Percentiles rank a stretch among this genome's conserved stretches.
Conservation (phyloP, 1,284 basidiomycete genomes). For the Pseudomicrostroma phylloplanum region DNA sequence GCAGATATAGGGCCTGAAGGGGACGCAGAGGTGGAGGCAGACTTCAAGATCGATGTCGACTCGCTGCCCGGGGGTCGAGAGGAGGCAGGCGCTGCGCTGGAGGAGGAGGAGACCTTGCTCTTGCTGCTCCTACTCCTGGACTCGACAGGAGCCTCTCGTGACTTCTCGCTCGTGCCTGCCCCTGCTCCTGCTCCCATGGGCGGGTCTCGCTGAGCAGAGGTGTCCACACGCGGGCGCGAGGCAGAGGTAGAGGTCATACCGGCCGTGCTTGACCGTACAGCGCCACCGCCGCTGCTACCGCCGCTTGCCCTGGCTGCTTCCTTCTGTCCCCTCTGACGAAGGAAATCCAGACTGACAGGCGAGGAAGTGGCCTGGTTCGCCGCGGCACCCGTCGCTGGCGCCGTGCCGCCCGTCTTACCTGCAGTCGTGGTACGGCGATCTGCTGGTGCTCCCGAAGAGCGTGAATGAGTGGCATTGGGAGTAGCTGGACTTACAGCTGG, state of each 20-base stretch:
- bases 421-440: background rate
- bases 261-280: background rate
- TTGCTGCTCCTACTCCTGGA: background rate
- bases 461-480: background rate
- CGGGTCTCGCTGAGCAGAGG: too few species aligned
- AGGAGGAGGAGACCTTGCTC: background rate
- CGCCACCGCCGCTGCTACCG: background rate
- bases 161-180: background rate
- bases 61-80: background rate
- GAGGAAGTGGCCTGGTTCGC: background rate
- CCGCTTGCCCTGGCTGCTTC: conserved; percentile 1
- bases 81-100: background rate
- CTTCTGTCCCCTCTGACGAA: conserved; percentile 3
- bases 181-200: too few species aligned
- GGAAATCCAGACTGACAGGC: background rate
- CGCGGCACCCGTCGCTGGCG: background rate
- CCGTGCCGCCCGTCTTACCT: background rate
- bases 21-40: background rate
- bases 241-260: background rate
- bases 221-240: background rate
- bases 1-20: too few species aligned
- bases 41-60: background rate
- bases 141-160: background rate
- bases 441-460: background rate
- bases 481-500: background rate